Conservation (phyloP, 2,329 filamentous ascomycete genomes). For the Arthrobotrys pseudoclavata region DNA sequence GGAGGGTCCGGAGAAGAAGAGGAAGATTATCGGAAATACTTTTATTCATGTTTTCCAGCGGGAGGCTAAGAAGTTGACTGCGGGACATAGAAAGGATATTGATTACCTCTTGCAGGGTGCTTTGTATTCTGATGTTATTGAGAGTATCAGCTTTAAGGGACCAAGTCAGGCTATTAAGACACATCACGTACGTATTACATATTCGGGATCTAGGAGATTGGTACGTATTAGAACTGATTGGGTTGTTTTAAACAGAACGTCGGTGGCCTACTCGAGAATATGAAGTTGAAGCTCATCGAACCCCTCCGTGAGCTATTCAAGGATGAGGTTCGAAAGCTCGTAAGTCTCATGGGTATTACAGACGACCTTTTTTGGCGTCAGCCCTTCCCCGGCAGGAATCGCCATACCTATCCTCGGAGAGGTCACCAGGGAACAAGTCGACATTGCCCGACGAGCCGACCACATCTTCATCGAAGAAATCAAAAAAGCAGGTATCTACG, state of each 20-base stretch:
- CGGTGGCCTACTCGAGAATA: conserved; percentile 75
- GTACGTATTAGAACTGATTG: neutral
- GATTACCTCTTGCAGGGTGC: conserved; percentile 91
- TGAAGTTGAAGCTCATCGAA: conserved; percentile 80
- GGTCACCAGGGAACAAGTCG: conserved; percentile 82
- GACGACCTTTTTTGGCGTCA: conserved; percentile 83
- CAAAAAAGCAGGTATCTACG: conserved; percentile 78
- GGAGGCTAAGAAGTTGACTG: conserved; percentile 71
- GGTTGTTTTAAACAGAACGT: conserved; percentile 69
- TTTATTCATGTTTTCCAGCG: conserved; percentile 88
- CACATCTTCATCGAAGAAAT: conserved; percentile 84
- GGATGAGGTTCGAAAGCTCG: conserved; percentile 80
- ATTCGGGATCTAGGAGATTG: neutral
- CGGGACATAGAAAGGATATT: conserved; percentile 76
- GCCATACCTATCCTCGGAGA: conserved; percentile 86
- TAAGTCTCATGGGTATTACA: conserved; percentile 78
- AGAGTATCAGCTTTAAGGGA: conserved; percentile 80
- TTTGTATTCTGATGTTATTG: conserved; percentile 81
- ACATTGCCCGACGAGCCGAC: conserved; percentile 83
- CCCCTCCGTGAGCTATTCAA: conserved; percentile 77
- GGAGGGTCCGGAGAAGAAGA: conserved; percentile 84
- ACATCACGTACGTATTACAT: conserved; percentile 70
- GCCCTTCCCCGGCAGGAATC: conserved; percentile 82
- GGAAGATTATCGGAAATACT: conserved; percentile 87
- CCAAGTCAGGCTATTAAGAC: conserved; percentile 80